Evolutionary conservation across 2,329 filamentous ascomycete genomes (phyloP), one percentile per base, ranked within the genome.

Genomic region (Fusarium miscanthi): DNA sequence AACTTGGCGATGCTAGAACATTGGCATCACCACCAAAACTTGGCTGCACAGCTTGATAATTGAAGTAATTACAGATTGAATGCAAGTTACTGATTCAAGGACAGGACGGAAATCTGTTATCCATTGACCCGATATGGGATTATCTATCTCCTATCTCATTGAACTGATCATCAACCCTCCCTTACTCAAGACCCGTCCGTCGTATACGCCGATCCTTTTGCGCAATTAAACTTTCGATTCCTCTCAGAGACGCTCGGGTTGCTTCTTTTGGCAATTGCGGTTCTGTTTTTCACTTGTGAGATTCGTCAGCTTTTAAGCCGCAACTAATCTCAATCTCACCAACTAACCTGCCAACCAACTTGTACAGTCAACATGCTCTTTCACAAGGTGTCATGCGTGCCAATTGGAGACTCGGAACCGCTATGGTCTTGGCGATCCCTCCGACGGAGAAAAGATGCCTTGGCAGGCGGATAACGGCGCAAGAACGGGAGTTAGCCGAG

Each of bases 1-100:
- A n/a, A 64, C 69, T 72, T 70, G 69, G 69, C 69, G 59, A 70
- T 72, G 27, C 23, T 51, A 42, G 46, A 14, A 41, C 57, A 63
- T 68, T 45, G 46, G 31, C 37, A 52, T 43, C 13, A 27, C 46
- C 33, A 38, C 46, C 17, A 37, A 12, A 25, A 25, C 33, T 38
- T 52, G 49, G 11, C 21, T 17, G 17, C 10, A 13, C 27, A 30
- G 33, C 23, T 54, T 12, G 37, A 53, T 21, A 30, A 21, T 21
- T 21, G 23, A 25, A 25, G 23, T 25, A 17, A 11, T 16, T 17
- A 9, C 16, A 31, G 17, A 23, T n/a, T 23, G 35, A 30, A 17
- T 37, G 16, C 52, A 42, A 37, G 14, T 17, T 23, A 23, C 19
- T 58, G 30, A 60, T 56, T 14, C n/a, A 27, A 8, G 14, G 35